phyloP scores from a whole-genome alignment of 1,284 basidiomycete genomes.

The Ganoderma leucocontextum region DNA sequence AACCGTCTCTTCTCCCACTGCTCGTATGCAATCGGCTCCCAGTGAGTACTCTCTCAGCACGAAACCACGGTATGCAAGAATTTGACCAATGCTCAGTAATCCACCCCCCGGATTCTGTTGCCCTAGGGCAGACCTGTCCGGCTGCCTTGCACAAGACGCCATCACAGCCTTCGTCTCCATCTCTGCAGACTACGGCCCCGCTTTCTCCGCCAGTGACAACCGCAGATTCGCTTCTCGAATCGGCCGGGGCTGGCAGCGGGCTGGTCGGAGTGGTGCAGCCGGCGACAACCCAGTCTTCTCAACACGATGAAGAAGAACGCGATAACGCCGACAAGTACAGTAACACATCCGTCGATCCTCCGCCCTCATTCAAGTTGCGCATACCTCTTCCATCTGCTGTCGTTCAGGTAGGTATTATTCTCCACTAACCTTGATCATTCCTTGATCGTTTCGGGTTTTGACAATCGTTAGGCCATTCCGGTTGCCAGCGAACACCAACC shows the following conservation, averaged over 20 bases:
- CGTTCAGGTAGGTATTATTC: not conserved
- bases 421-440: not conserved
- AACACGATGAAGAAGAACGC: not conserved
- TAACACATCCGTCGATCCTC: not conserved
- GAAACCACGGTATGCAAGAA: not conserved
- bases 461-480: not conserved
- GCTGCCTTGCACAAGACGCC: not conserved
- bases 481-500: not conserved
- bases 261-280: not conserved
- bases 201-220: not conserved
- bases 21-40: not conserved
- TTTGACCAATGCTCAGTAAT: not conserved
- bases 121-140: not conserved
- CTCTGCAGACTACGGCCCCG: not conserved
- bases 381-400: not conserved
- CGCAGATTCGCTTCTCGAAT: not conserved
- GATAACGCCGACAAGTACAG: not conserved
- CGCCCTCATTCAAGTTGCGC: not conserved
- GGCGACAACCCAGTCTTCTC: not conserved
- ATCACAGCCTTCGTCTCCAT: not conserved
- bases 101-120: not conserved
- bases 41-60: not conserved
- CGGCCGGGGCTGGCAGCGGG: too few species aligned
- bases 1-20: not conserved
- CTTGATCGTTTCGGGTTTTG: not conserved